Conservation (phyloP, 306 rosid genomes). For the Trichosanthes truncata region DNA sequence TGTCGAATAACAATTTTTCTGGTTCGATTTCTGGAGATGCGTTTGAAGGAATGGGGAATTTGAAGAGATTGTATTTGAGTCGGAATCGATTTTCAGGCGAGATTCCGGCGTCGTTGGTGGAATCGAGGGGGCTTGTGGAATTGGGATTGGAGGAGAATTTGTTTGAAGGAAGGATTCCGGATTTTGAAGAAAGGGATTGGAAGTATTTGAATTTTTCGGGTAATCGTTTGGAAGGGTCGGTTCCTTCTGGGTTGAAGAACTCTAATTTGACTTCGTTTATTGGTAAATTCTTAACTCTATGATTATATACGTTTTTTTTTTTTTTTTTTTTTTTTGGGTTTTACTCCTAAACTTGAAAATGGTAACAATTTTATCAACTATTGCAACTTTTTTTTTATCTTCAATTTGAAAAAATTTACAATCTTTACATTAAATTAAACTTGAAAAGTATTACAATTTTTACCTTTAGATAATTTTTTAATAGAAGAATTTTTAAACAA, state of each 20-base stretch:
- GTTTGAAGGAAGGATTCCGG: conserved; percentile 53
- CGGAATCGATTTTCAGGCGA: conserved; percentile 42
- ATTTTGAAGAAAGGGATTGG: conserved; percentile 31
- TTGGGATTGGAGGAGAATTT: conserved; percentile 45
- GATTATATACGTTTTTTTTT: no score
- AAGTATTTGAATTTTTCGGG: conserved; percentile 31
- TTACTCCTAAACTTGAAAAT: no score
- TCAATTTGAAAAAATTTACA: no score
- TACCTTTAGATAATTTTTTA: no score
- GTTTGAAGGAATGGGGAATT: conserved; percentile 39
- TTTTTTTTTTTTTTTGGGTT: no score
- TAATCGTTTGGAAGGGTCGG: conserved; percentile 45
- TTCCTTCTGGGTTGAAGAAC: conserved; percentile 32
- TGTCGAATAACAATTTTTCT: conserved; percentile 43
- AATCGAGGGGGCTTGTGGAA: conserved; percentile 40
- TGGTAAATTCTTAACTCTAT: conserved; percentile 26
- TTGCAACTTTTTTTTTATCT: no score
- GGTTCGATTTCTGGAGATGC: conserved; percentile 41
- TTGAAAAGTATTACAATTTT: no score
- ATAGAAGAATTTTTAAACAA: no score
- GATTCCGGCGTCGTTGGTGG: conserved; percentile 51
- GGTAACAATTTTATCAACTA: no score
- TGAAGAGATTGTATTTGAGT: conserved; percentile 43
- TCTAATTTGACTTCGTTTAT: conserved; percentile 17
- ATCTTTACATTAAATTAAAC: no score